phyloP scores from a whole-genome alignment of 1,139 yeast genomes.

The Suhomyces kunorum region DNA sequence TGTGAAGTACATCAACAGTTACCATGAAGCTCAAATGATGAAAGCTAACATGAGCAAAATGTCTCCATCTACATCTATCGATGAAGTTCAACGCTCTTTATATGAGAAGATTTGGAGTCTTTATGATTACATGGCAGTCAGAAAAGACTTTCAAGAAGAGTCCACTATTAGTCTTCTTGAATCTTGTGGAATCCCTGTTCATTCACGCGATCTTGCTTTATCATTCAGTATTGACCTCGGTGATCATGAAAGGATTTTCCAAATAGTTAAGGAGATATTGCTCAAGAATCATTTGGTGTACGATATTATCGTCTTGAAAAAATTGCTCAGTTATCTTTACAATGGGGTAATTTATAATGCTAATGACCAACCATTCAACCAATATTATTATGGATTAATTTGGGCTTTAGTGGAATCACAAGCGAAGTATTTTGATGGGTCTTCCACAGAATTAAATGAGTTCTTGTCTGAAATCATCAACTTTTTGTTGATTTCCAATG shows the following conservation, averaged over 20 bases:
- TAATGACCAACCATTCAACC: constrained; percentile 25
- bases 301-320: constrained; percentile 33
- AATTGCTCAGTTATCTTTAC: constrained; percentile 35
- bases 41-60: constrained; percentile 2
- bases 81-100: constrained; percentile 7
- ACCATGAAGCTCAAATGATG: constrained; percentile 19
- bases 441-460: constrained; percentile 27
- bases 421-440: constrained; percentile 25
- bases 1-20: constrained; percentile 25
- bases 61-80: not conserved
- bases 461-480: constrained; percentile 35
- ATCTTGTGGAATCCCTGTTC: constrained; percentile 3
- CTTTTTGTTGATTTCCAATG: constrained; percentile 21
- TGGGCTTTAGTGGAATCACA: constrained; percentile 41
- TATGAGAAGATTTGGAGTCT: constrained; percentile 34
- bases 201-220: constrained; percentile 36
- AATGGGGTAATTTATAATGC: constrained; percentile 30
- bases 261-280: constrained; percentile 40
- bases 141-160: constrained; percentile 37
- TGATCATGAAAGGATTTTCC: constrained; percentile 40
- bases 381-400: constrained; percentile 36
- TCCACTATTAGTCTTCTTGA: constrained; percentile 8
- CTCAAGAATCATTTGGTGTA: constrained; percentile 36
- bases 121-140: constrained; percentile 38
- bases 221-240: constrained; percentile 36